Base-by-base conservation (phyloP, 257 asterid genomes). In the Solanum appendiculatum region DNA sequence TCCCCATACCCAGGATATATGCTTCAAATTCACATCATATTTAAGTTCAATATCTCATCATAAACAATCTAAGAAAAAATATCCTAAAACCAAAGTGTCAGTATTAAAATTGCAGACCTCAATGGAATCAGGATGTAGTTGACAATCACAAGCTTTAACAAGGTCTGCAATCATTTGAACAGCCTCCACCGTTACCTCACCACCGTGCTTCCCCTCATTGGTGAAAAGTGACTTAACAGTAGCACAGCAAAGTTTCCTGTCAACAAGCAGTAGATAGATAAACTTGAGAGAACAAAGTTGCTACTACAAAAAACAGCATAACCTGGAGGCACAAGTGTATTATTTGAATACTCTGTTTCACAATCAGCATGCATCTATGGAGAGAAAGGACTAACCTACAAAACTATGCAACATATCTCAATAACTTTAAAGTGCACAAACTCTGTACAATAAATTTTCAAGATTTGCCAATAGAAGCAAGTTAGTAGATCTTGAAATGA, bases 141-240 rank as follows among this genome's bases (percentile, higher is more conserved):
- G 95, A 91, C 99, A 96, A 92, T 93, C 89, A 87, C 90, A 86
- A 89, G 90, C 90, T 92, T 97, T 97, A 72, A 97, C 99, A 72
- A 93, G 94, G 23, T 95, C 98, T 21, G 98, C 99, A 56, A 97
- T 95, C 94, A 91, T 77, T 88, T 87, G 93, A 87, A 95, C 98
- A 87, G 98, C 98, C 94, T 96, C 99, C 86, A 96, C 93, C 31
- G 99, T 97, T 87, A 87, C 98, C 93, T 96, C 99, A 63, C 99
- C 98, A 2, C 98, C 98, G 91, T 97, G 99, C 92, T 97, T 97
- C 86, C 98, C 99, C 88, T 95, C 97, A 60, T 95, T 91, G 42
- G 91, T 86, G 89, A 97, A 96, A 89, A 96, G 96, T 54, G 96
- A 94, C 91, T 95, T 96, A 37, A 94, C 82, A 42, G 96, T 39